phyloP scores from a whole-genome alignment of 257 asterid genomes.

The Perilla frutescens region DNA sequence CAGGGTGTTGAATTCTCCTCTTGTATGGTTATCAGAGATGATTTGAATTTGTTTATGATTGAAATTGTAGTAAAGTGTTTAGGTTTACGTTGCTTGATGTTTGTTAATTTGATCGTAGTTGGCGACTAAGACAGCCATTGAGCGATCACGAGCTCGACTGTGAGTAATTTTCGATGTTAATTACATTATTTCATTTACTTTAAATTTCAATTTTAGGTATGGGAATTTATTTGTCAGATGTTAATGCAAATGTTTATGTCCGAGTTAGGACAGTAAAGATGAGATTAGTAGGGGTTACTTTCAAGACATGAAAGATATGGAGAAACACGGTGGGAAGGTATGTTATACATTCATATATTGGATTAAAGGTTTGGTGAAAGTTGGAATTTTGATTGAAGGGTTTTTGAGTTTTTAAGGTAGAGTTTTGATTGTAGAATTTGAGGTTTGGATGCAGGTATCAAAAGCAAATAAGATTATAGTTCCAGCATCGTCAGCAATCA shows the following conservation, averaged over 20 bases:
- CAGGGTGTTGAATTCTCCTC: background rate
- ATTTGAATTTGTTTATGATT: background rate
- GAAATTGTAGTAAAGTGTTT: background rate
- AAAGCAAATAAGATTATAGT: slow-evolving; percentile 75
- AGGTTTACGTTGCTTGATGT: slow-evolving; percentile 29
- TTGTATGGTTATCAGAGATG: background rate
- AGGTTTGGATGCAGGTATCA: slow-evolving; percentile 56
- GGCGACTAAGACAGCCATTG: slow-evolving; percentile 72
- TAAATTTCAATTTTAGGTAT: slow-evolving; percentile 2
- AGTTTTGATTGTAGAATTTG: slow-evolving; percentile 29
- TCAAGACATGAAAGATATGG: slow-evolving; percentile 78
- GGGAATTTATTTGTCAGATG: slow-evolving; percentile 24
- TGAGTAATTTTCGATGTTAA: slow-evolving; percentile 48
- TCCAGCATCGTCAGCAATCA: slow-evolving; percentile 73
- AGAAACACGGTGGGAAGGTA: slow-evolving; percentile 94
- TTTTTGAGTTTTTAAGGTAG: slow-evolving; percentile 8
- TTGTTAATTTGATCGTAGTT: slow-evolving; percentile 53
- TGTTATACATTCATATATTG: slow-evolving; percentile 4
- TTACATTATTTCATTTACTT: background rate
- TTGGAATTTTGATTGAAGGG: background rate
- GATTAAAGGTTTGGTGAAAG: background rate
- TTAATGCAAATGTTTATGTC: slow-evolving; percentile 32
- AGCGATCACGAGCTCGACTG: slow-evolving; percentile 88
- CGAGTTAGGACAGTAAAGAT: slow-evolving; percentile 88
- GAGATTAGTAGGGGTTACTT: slow-evolving; percentile 87